phyloP scores from a whole-genome alignment of 345 rosid species.

The Linum trigynum region DNA sequence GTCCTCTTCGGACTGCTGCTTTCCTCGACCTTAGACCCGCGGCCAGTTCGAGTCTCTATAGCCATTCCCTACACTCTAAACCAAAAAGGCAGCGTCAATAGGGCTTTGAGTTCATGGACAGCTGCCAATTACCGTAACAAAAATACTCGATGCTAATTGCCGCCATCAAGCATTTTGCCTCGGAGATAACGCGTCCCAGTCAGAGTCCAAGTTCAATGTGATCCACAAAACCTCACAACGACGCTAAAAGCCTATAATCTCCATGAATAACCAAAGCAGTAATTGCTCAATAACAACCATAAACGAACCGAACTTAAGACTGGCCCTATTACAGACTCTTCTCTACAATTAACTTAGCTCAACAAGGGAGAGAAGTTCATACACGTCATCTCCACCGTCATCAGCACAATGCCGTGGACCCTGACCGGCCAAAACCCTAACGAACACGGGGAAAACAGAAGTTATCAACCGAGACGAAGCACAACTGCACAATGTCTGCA shows the following conservation, averaged over 20 bases:
- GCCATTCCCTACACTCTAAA: slow-evolving; percentile 23
- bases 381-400: not conserved
- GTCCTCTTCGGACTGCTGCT: slow-evolving; percentile 24
- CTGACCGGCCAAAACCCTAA: not conserved
- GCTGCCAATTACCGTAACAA: no score
- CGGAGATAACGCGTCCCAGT: no score
- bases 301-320: not conserved
- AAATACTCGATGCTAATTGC: no score
- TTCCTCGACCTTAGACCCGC: slow-evolving; percentile 32
- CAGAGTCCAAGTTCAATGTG: no score
- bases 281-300: not conserved
- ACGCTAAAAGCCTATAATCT: no score
- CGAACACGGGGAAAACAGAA: not conserved
- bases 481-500: no score
- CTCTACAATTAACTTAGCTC: not conserved
- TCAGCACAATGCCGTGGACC: not conserved
- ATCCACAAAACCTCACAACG: not conserved
- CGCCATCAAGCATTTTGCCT: no score
- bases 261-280: not conserved
- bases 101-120: not conserved
- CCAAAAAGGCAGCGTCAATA: not conserved
- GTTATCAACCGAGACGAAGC: no score
- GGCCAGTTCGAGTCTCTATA: slow-evolving; percentile 23
- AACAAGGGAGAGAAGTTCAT: not conserved
- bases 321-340: no score